A percentile compares a stretch with the other conserved stretches of the same genome.
phyloP scores from a whole-genome alignment of 495 filamentous ascomycete species.

The Penicillium egyptiacum region DNA sequence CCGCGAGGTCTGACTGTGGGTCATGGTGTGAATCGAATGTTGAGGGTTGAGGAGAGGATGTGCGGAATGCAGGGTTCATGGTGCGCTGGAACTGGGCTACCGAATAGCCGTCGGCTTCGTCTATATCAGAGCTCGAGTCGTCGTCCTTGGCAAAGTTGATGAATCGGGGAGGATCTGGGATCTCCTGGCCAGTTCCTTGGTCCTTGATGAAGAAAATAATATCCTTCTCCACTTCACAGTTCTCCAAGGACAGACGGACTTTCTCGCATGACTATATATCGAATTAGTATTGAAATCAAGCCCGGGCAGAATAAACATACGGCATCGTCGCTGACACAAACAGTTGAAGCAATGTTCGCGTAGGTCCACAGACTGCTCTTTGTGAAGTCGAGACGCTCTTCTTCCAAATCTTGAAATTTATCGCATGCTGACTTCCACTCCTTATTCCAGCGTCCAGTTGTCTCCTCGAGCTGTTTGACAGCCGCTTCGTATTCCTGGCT shows the following conservation, averaged over 20 bases:
- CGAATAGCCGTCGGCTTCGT: constrained; percentile 83
- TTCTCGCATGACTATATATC: constrained; percentile 80
- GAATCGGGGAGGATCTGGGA: constrained; percentile 94
- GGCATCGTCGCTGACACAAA: constrained; percentile 98
- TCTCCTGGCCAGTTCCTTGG: constrained; percentile 89
- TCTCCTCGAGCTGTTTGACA: constrained; percentile 91
- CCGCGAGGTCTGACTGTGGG: constrained; percentile 65
- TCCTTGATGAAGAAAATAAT: constrained; percentile 89
- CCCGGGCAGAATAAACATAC: constrained; percentile 41
- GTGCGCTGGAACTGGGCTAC: constrained; percentile 93
- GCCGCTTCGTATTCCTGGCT: constrained; percentile 93
- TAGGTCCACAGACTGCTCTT: constrained; percentile 98
- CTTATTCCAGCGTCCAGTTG: constrained; percentile 92
- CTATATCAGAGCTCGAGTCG: constrained; percentile 77
- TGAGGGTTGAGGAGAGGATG: constrained; percentile 84
- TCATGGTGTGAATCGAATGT: constrained; percentile 89
- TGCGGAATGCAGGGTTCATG: constrained; percentile 93
- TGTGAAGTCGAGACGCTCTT: constrained; percentile 93
- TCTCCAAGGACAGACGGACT: constrained; percentile 89
- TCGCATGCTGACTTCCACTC: constrained; percentile 98
- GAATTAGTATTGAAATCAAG: constrained; percentile 21
- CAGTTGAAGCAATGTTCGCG: constrained; percentile 94
- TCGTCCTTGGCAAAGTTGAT: constrained; percentile 97
- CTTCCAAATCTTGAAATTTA: constrained; percentile 99
- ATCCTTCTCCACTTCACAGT: constrained; percentile 95